Conservation (phyloP, 75 land plant species). For the Cunninghamia lanceolata region DNA sequence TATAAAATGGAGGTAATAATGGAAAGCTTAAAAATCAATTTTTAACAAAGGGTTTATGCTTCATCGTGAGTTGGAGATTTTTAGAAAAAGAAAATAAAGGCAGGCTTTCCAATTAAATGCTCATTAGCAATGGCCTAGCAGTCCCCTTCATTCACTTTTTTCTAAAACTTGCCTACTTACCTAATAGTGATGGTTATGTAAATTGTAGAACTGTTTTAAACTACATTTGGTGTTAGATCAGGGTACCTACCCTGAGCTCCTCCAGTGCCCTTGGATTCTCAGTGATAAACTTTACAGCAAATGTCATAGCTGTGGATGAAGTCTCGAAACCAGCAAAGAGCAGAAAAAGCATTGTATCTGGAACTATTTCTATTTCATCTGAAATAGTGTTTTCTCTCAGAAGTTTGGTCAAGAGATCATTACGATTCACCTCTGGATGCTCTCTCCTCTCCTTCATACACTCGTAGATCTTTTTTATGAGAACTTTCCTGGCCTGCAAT, state of each 20-base stretch:
- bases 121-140: too few relatives aligned
- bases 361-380: slow-evolving; percentile 37
- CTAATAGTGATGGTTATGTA: too few relatives aligned
- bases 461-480: background rate
- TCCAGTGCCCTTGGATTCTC: slow-evolving; percentile 29
- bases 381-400: slow-evolving; percentile 29
- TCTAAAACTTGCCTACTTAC: too few relatives aligned
- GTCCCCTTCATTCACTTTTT: too few relatives aligned
- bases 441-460: background rate
- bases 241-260: slow-evolving; percentile 31
- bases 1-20: too few relatives aligned
- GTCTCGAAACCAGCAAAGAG: slow-evolving; percentile 65
- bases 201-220: too few relatives aligned
- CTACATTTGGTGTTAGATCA: too few relatives aligned
- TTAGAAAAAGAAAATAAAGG: too few relatives aligned
- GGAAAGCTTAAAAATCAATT: too few relatives aligned
- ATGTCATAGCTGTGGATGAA: slow-evolving; percentile 46
- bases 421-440: background rate
- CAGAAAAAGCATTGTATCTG: slow-evolving; percentile 47
- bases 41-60: too few relatives aligned
- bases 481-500: background rate
- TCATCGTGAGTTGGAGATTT: too few relatives aligned
- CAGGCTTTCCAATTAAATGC: too few relatives aligned
- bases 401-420: slow-evolving; percentile 8
- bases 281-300: slow-evolving; percentile 53